A percentile compares a stretch with the other conserved stretches of the same genome.
Conservation (phyloP, 176 grass and related monocot species). For the Raddia distichophylla region DNA sequence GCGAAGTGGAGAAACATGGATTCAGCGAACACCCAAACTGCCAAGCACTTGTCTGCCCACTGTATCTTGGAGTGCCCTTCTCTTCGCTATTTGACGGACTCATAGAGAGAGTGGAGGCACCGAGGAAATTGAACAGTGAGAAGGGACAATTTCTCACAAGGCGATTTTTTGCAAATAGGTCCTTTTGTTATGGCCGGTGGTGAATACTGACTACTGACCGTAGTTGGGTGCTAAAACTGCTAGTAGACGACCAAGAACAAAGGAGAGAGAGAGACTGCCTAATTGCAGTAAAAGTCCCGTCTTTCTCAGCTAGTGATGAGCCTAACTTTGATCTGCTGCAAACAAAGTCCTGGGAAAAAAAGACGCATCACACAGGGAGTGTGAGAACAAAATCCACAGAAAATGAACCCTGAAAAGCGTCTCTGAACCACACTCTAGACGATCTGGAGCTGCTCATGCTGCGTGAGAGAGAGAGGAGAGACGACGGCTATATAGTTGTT, state of each 20-base stretch:
- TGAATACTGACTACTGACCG: neutral
- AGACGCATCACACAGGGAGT: conserved; percentile 19
- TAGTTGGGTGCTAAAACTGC: neutral
- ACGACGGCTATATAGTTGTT: neutral
- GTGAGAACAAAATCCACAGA: neutral
- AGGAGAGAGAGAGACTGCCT: neutral
- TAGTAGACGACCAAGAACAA: neutral
- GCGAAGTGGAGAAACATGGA: conserved; percentile 19
- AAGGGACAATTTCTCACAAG: too few relatives aligned
- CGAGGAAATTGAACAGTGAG: too few relatives aligned
- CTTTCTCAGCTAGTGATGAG: neutral
- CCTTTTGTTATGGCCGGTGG: conserved; percentile 16
- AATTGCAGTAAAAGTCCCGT: neutral
- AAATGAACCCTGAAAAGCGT: neutral
- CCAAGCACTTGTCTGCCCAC: conserved; percentile 19
- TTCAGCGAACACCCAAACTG: conserved; percentile 18
- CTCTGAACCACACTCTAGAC: neutral
- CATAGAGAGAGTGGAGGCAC: neutral
- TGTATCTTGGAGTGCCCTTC: neutral
- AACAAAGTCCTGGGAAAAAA: neutral
- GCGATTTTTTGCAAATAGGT: neutral
- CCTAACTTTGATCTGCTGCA: neutral
- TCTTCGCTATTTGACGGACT: neutral
- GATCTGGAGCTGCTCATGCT: conserved; percentile 16
- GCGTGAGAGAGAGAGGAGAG: neutral